A percentile compares a stretch with the other conserved stretches of the same genome.
Conservation (phyloP, 306 rosid genomes). For the Prunus salicina region DNA sequence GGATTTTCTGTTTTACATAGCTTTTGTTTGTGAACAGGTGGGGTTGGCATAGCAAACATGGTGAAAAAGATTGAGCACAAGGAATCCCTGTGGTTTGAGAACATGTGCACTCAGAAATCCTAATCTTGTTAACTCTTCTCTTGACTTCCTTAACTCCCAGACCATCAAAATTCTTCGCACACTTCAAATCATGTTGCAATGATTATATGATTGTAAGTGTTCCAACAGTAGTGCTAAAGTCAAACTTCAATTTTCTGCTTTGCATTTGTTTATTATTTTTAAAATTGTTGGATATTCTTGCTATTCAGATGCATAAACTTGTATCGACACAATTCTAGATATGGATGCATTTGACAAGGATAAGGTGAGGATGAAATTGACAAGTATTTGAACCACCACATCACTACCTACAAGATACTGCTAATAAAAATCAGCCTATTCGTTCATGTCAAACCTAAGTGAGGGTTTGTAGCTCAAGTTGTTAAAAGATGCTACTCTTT, state of each 20-base stretch:
- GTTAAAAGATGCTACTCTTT: too few relatives aligned
- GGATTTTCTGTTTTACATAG: background rate
- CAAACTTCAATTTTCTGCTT: background rate
- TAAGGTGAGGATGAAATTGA: too few relatives aligned
- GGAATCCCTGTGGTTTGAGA: conserved; percentile 56
- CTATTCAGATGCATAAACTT: background rate
- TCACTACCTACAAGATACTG: too few relatives aligned
- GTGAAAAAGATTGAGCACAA: conserved; percentile 41
- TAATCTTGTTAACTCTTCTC: background rate
- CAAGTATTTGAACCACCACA: too few relatives aligned
- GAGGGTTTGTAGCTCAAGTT: too few relatives aligned
- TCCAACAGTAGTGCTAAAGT: background rate
- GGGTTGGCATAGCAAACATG: conserved; percentile 61
- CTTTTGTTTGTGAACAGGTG: conserved; percentile 41
- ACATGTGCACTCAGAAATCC: conserved; percentile 40
- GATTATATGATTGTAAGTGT: background rate
- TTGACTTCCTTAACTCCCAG: background rate
- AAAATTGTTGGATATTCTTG: background rate
- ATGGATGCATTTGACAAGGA: too few relatives aligned
- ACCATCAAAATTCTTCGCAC: background rate
- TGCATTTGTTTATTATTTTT: background rate
- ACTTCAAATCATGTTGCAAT: background rate
- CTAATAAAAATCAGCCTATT: too few relatives aligned
- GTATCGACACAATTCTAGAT: background rate
- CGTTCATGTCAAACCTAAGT: too few relatives aligned